phyloP scores from a whole-genome alignment of 208 protist species.

The Tetramitus jugosus region DNA sequence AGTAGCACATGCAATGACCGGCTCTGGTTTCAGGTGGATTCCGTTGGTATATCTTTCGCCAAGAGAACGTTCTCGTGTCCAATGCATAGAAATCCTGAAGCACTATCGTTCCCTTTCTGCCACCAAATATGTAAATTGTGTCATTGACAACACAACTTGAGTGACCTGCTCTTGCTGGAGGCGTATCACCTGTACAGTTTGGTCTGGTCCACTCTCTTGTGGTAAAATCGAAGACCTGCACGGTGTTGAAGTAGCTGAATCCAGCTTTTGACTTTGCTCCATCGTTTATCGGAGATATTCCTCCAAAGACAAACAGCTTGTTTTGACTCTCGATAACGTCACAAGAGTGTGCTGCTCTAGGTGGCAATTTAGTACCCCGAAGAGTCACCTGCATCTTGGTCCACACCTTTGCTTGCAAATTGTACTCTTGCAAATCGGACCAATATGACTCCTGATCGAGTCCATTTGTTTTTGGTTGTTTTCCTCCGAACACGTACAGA shows the following conservation, averaged over 20 bases:
- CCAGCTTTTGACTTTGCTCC: neutral
- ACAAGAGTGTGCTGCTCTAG: slow-evolving; percentile 1
- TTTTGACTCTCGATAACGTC: neutral
- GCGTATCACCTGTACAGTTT: neutral
- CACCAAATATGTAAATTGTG: slow-evolving; percentile 17
- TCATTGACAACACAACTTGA: neutral
- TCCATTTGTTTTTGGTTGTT: neutral
- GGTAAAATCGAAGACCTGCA: neutral
- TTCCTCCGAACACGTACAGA: slow-evolving; percentile 15
- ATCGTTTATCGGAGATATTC: neutral
- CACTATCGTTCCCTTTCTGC: neutral
- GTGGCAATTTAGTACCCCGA: neutral
- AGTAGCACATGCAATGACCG: too few relatives aligned
- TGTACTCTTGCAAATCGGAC: neutral
- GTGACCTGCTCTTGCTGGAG: slow-evolving; percentile 1
- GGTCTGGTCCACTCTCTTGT: neutral
- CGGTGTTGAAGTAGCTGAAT: neutral
- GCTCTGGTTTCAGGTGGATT: neutral
- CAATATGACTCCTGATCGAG: neutral
- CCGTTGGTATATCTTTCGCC: neutral
- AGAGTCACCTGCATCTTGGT: neutral
- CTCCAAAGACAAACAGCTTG: slow-evolving; percentile 3
- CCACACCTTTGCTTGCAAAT: neutral
- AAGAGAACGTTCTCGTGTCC: neutral
- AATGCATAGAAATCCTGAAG: neutral